Percentiles rank a stretch among this genome's conserved stretches.
Evolutionary conservation across 495 filamentous ascomycete species (phyloP).

Genomic region (Xylona heveae): DNA sequence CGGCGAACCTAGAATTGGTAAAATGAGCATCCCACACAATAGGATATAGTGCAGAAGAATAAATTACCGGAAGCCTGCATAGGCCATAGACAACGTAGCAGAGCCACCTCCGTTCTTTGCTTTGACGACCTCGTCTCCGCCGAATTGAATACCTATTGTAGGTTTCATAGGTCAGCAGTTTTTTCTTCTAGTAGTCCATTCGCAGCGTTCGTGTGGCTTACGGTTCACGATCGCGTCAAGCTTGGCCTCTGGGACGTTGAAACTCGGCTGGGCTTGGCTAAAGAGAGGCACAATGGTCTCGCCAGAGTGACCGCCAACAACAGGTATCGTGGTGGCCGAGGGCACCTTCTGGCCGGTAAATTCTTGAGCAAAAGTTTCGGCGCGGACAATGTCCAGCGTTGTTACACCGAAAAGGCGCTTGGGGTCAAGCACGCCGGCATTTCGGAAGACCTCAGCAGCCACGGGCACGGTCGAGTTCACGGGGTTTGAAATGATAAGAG

Average conservation of each 20-base stretch:
- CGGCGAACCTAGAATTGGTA: slow-evolving; percentile 44
- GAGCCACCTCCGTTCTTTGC: slow-evolving; percentile 93
- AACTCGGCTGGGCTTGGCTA: slow-evolving; percentile 63
- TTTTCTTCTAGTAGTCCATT: background rate
- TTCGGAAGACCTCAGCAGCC: slow-evolving; percentile 87
- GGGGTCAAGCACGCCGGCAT: slow-evolving; percentile 76
- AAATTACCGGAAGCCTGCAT: slow-evolving; percentile 69
- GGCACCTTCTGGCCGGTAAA: slow-evolving; percentile 66
- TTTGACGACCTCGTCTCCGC: slow-evolving; percentile 95
- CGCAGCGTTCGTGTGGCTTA: slow-evolving; percentile 16
- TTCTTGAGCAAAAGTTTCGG: slow-evolving; percentile 86
- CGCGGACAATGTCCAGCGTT: slow-evolving; percentile 91
- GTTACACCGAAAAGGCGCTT: slow-evolving; percentile 94
- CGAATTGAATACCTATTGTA: slow-evolving; percentile 65
- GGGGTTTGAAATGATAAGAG: slow-evolving; percentile 95
- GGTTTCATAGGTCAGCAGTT: slow-evolving; percentile 6
- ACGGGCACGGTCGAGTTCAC: slow-evolving; percentile 99
- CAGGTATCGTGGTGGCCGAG: slow-evolving; percentile 62
- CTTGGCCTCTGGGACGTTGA: slow-evolving; percentile 69
- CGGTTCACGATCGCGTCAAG: slow-evolving; percentile 73
- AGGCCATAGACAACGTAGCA: slow-evolving; percentile 94
- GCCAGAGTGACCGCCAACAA: slow-evolving; percentile 91
- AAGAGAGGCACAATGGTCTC: slow-evolving; percentile 96
- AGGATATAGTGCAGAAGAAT: background rate
- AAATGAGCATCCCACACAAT: slow-evolving; percentile 11